These are phyloP conservation scores for Fusarium sp. DNA, from an alignment of 2,329 filamentous ascomycete genomes.

Conservation along the genomic window DNA sequence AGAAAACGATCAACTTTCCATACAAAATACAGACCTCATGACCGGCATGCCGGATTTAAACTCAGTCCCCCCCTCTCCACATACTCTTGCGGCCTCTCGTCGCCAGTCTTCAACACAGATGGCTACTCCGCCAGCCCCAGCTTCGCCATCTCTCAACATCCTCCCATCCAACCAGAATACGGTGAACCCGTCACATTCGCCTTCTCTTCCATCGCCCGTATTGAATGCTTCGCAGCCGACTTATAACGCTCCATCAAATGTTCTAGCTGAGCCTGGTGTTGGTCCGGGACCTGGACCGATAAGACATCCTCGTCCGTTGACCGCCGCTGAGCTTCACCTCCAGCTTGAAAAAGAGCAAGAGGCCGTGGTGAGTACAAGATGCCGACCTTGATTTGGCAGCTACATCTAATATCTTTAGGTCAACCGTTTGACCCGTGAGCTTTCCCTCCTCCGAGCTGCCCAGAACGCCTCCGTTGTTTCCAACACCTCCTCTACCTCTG, in stretches of 20 bases:
- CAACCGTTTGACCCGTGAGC: conserved; percentile 90
- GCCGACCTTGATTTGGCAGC: fast-evolving
- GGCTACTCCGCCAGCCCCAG: conserved; percentile 51
- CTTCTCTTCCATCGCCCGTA: conserved; percentile 45
- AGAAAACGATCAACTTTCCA: not conserved
- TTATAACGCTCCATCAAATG: conserved; percentile 19
- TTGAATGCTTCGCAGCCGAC: conserved; percentile 46
- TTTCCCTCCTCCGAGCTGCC: conserved; percentile 80
- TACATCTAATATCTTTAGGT: conserved; percentile 64
- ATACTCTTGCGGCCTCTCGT: conserved; percentile 54
- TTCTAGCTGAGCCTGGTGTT: conserved; percentile 53
- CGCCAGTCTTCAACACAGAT: conserved; percentile 59
- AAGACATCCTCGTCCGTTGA: conserved; percentile 87
- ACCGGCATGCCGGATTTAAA: conserved; percentile 65
- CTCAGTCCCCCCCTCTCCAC: conserved; percentile 63
- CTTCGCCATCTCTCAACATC: conserved; percentile 62
- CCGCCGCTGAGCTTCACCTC: conserved; percentile 86
- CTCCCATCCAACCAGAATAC: conserved; percentile 66
- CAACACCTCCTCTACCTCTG: conserved; percentile 71
- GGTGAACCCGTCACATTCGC: conserved; percentile 55
- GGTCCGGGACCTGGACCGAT: conserved; percentile 75
- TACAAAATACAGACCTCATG: not conserved
- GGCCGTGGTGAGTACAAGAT: conserved; percentile 73
- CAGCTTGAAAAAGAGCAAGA: conserved; percentile 96
- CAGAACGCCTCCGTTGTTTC: conserved; percentile 74